phyloP scores from a whole-genome alignment of 257 asterid genomes.

The Paraleonurus japonicus region DNA sequence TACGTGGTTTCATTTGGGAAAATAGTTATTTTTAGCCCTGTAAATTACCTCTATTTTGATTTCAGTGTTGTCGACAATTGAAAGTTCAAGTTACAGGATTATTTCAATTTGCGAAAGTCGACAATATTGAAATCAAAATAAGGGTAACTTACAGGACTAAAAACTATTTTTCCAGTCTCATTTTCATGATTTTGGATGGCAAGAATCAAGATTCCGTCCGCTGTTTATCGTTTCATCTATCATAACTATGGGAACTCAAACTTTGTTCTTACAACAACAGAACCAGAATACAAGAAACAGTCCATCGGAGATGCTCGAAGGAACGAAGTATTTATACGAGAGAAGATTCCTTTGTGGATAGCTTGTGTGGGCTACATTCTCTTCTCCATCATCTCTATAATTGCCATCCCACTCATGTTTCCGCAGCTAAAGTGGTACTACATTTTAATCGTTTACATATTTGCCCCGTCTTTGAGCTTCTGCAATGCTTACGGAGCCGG shows the following conservation, averaged over 20 bases:
- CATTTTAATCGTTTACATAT: slow-evolving; percentile 47
- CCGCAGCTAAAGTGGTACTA: slow-evolving; percentile 73
- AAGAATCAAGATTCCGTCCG: background rate
- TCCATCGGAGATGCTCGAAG: slow-evolving; percentile 34
- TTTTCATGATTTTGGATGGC: background rate
- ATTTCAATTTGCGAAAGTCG: no score
- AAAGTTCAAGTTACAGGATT: background rate
- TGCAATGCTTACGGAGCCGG: slow-evolving; percentile 82
- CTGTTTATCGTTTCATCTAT: background rate
- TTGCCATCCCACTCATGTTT: slow-evolving; percentile 64
- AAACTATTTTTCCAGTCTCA: background rate
- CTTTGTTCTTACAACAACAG: slow-evolving; percentile 28
- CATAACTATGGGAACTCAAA: background rate
- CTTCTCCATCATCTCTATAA: slow-evolving; percentile 50
- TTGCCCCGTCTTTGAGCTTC: slow-evolving; percentile 68
- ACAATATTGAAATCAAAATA: no score
- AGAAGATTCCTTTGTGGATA: slow-evolving; percentile 64
- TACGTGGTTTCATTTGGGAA: background rate
- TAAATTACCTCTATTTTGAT: background rate
- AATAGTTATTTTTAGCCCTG: background rate
- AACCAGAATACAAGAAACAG: slow-evolving; percentile 32
- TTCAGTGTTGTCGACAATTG: background rate
- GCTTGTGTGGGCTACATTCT: slow-evolving; percentile 54
- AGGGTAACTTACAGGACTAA: background rate
- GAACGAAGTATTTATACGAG: slow-evolving; percentile 57